phyloP scores from a whole-genome alignment of 768 basidiomycete species.

The Hygrocybe punicea region DNA sequence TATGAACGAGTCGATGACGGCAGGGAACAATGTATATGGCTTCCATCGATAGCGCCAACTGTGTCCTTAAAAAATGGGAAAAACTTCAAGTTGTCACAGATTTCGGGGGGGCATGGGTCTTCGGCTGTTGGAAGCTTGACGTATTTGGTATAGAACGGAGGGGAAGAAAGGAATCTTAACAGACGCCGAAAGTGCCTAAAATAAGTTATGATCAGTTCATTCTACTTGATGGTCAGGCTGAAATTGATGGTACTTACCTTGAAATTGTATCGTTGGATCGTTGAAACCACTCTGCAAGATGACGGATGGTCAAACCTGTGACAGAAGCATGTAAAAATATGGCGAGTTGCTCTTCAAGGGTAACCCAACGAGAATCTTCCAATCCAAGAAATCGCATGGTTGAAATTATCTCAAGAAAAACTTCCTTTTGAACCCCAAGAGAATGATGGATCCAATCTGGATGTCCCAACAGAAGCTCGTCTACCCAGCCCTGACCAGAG shows the following conservation, averaged over 20 bases:
- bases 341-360: constrained; percentile 23
- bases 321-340: constrained; percentile 29
- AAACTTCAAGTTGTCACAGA: constrained; percentile 20
- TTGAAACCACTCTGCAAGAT: constrained; percentile 31
- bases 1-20: constrained; percentile 2
- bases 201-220: too few species aligned
- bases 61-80: constrained; percentile 26
- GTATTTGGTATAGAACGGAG: constrained; percentile 16
- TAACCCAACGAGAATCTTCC: neutral
- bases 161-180: constrained; percentile 5
- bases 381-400: neutral
- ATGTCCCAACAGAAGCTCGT: constrained; percentile 20
- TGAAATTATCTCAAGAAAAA: constrained; percentile 12
- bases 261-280: constrained; percentile 26
- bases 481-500: constrained; percentile 18
- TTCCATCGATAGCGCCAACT: constrained; percentile 25
- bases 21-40: constrained; percentile 9
- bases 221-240: neutral
- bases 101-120: constrained; percentile 9
- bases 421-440: constrained; percentile 15
- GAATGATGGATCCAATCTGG: constrained; percentile 11
- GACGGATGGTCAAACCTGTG: constrained; percentile 23
- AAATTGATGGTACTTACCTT: constrained; percentile 2
- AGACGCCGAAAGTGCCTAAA: constrained; percentile 9
- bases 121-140: constrained; percentile 7